Conservation (phyloP, 2,329 filamentous ascomycete species). For the Sphaerulina vaccinii region DNA sequence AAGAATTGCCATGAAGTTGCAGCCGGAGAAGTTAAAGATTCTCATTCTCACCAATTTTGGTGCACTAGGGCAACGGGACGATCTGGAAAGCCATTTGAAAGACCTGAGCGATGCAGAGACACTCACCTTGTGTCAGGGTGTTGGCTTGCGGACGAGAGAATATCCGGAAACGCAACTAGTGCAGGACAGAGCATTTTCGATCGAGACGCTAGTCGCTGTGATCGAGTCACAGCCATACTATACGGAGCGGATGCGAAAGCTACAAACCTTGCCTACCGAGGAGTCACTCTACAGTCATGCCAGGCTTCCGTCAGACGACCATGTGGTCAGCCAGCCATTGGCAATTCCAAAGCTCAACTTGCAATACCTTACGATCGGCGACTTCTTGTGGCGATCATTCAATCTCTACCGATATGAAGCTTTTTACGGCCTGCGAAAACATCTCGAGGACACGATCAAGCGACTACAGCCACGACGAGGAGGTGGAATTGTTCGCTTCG, state of each 20-base stretch:
- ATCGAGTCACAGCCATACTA: constrained; percentile 80
- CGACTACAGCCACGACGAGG: constrained; percentile 68
- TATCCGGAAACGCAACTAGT: constrained; percentile 72
- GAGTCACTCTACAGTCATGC: constrained; percentile 73
- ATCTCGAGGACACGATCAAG: constrained; percentile 79
- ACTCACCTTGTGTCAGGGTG: constrained; percentile 62
- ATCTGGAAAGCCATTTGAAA: constrained; percentile 73
- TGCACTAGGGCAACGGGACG: constrained; percentile 75
- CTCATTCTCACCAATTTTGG: constrained; percentile 90
- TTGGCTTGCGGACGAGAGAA: constrained; percentile 71
- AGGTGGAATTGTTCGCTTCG: constrained; percentile 68
- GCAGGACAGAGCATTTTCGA: constrained; percentile 62
- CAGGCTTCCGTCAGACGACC: constrained; percentile 77
- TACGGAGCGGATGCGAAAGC: constrained; percentile 69
- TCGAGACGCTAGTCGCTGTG: constrained; percentile 70
- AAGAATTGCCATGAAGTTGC: constrained; percentile 72
- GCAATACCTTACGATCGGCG: constrained; percentile 90
- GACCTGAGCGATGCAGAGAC: constrained; percentile 74
- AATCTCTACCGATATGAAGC: constrained; percentile 85
- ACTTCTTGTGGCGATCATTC: constrained; percentile 95
- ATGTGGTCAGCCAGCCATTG: constrained; percentile 82
- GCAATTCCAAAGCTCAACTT: constrained; percentile 92
- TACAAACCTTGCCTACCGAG: constrained; percentile 83
- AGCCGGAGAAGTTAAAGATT: constrained; percentile 87
- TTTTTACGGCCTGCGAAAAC: constrained; percentile 89